Base-by-base conservation (phyloP, 495 filamentous ascomycete species). In the Melanomma pulvis-pyrius region DNA sequence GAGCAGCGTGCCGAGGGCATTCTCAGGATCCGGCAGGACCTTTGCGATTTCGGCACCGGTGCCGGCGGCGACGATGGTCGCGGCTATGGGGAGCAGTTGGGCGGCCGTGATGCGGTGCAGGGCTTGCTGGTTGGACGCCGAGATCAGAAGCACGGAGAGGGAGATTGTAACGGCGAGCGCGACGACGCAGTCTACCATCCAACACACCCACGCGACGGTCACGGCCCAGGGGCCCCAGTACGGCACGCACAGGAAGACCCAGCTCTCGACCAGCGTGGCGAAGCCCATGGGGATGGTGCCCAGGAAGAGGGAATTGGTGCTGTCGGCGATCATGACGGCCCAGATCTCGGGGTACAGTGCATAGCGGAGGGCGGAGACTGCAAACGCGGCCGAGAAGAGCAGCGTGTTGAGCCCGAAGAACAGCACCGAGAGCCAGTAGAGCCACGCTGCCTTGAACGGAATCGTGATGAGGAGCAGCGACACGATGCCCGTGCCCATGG, bases 211-310 rank as follows among this genome's bases (percentile, higher is more conserved):
- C 1, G 71, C 80, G 13, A 80, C 44, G 0, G 73, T 76, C 9
- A 68, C 72, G 0, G 79, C 74, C 81, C 81, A 79, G 4, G 75
- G 53, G 0, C 84, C 85, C 84, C 82, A 86, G 6, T 74, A 77
- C 0, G 85, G 84, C 0, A 85, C 82, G 63, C 84, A 86, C 6
- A 87, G 80, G 28, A 80, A 78, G 34, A 81, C 77, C 57, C 83
- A 77, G 81, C 84, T 82, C 49, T 84, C 84, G 50, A 86, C 75
- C 19, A 88, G 81, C 1, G 84, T 88, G 0, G 84, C 82, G 22
- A 88, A 80, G 4, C 85, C 85, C 83, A 88, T 88, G 0, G 86
- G 86, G 28, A 88, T 80, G 0, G 84, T 84, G 1, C 85, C 86
- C 0, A 88, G 74, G 69, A 88, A 88, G 28, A 89, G 79, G 1